phyloP scores from a whole-genome alignment of 2,329 filamentous ascomycete species.

The Celoporthe dispersa region DNA sequence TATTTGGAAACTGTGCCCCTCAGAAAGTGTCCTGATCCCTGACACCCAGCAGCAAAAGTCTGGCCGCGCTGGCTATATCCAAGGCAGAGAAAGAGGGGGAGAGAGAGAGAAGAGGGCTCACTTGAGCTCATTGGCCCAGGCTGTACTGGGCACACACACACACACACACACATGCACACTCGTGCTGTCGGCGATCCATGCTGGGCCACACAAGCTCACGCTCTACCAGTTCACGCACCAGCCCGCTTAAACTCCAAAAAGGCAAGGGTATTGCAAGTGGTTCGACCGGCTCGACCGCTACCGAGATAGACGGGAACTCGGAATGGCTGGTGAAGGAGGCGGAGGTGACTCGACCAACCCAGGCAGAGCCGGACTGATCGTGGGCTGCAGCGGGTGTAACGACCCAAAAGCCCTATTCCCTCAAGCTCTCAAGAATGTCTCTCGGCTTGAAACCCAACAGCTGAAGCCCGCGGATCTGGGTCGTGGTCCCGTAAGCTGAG shows the following conservation, averaged over 20 bases:
- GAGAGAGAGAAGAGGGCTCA: too few species aligned
- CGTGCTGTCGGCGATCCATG: constrained; percentile 22
- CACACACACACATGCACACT: background rate
- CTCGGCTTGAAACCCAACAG: constrained; percentile 9
- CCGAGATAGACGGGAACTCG: constrained; percentile 14
- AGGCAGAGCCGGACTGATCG: constrained; percentile 15
- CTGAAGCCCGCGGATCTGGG: background rate
- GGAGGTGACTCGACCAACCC: constrained; percentile 8
- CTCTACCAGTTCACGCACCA: constrained; percentile 29
- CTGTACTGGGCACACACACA: constrained; percentile 2
- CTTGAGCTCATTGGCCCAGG: background rate
- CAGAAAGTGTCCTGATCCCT: constrained; percentile 4
- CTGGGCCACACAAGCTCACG: constrained; percentile 10
- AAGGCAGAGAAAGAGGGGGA: constrained; percentile 1
- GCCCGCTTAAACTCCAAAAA: constrained; percentile 16
- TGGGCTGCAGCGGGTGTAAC: constrained; percentile 19
- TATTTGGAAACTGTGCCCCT: constrained; percentile 14
- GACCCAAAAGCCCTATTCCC: constrained; percentile 12
- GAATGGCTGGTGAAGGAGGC: background rate
- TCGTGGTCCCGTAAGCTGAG: background rate
- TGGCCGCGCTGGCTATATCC: constrained; percentile 8
- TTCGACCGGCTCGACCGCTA: constrained; percentile 16
- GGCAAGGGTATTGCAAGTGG: constrained; percentile 21
- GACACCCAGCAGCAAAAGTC: constrained; percentile 10
- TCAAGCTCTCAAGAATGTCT: background rate